Evolutionary conservation across 345 rosid genomes (phyloP).

Genomic region (Chamaenerion angustifolium): DNA sequence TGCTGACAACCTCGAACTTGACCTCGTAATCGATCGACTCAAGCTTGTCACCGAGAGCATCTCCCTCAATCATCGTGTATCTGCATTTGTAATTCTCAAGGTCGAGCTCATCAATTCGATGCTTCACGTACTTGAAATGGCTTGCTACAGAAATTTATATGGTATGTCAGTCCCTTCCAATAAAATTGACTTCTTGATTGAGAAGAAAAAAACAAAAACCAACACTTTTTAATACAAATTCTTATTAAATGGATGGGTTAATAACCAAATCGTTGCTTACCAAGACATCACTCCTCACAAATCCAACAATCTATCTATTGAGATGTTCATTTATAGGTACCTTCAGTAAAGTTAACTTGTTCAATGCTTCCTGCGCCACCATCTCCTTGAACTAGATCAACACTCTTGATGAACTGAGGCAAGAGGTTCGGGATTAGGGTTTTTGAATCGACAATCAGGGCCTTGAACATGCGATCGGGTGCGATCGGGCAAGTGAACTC

Average conservation of each 20-base stretch:
- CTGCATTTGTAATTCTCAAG: conserved; percentile 1
- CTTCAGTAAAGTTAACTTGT: conserved; percentile 16
- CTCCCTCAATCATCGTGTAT: conserved; percentile 8
- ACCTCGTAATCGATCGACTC: conserved; percentile 10
- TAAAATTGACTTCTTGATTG: no score
- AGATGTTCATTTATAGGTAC: neutral
- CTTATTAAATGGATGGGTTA: no score
- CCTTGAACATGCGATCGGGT: conserved; percentile 17
- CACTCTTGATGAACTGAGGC: conserved; percentile 21
- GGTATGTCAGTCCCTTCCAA: no score
- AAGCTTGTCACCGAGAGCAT: conserved; percentile 4
- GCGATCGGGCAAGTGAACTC: conserved; percentile 18
- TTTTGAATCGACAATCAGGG: conserved; percentile 15
- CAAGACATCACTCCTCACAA: no score
- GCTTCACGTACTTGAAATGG: conserved; percentile 6
- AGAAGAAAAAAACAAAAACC: no score
- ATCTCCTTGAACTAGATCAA: conserved; percentile 18
- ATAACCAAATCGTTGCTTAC: no score
- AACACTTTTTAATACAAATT: no score
- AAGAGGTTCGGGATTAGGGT: conserved; percentile 19
- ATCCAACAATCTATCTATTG: no score
- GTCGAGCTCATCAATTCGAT: conserved; percentile 6
- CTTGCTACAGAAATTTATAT: conserved; percentile 1
- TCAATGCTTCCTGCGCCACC: conserved; percentile 31
- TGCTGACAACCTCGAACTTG: conserved; percentile 2